Evolutionary conservation across 208 protist genomes (phyloP).

Genomic region (Acanthamoeba sp.): DNA sequence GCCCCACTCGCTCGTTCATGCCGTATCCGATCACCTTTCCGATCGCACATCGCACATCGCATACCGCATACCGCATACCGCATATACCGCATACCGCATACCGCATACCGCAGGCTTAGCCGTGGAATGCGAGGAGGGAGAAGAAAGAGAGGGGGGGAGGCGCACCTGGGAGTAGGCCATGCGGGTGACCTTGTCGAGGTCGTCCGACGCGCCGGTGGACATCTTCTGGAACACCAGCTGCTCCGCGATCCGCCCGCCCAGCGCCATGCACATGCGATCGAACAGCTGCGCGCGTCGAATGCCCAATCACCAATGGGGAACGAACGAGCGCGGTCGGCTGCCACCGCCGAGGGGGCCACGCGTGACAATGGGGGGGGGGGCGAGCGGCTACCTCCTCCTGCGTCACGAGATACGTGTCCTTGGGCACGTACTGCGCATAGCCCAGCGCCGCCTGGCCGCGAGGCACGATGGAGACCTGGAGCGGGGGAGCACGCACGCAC

Average conservation of each 20-base stretch:
- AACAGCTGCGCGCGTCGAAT: constrained; percentile 76
- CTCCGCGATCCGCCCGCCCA: constrained; percentile 86
- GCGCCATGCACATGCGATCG: constrained; percentile 89
- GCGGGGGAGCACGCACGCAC: constrained; percentile 96
- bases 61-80: too few species aligned
- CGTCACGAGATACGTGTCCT: constrained; percentile 86
- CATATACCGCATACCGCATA: too few species aligned
- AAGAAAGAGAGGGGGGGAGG: constrained; percentile 83
- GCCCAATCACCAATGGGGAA: too few species aligned
- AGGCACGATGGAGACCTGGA: constrained; percentile 92
- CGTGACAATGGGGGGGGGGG: constrained; percentile 83
- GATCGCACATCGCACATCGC: too few species aligned
- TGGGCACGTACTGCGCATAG: constrained; percentile 90
- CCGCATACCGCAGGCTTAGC: neutral
- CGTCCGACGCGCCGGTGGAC: constrained; percentile 86
- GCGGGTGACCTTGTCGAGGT: constrained; percentile 86
- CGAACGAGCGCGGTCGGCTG: too few species aligned
- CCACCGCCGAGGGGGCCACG: too few species aligned
- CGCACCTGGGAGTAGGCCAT: constrained; percentile 87
- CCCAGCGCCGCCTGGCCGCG: constrained; percentile 79
- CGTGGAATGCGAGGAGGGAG: neutral
- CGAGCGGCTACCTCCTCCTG: constrained; percentile 79
- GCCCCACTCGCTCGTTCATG: constrained; percentile 84
- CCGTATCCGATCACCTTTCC: constrained; percentile 91
- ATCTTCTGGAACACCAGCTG: constrained; percentile 80